Percentiles rank a stretch among this genome's conserved stretches.
These are phyloP conservation scores for Cyberlindnera euphorbiiphila DNA, from an alignment of 805 yeast genomes.

Conservation along the genomic window DNA sequence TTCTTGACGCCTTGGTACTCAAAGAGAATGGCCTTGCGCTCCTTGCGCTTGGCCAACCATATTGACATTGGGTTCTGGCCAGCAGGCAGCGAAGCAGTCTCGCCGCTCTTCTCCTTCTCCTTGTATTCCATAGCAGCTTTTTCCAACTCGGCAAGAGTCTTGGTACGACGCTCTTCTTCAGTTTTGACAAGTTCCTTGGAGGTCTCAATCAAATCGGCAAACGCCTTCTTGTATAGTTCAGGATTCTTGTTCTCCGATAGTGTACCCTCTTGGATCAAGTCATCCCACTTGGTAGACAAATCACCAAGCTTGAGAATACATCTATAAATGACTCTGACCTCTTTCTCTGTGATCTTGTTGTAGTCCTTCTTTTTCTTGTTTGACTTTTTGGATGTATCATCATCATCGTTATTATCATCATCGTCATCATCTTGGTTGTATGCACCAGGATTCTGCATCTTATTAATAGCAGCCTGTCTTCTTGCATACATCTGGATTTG, in stretches of 20 bases:
- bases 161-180: conserved; percentile 61
- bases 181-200: conserved; percentile 59
- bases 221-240: conserved; percentile 68
- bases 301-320: conserved; percentile 82
- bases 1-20: conserved; percentile 85
- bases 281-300: conserved; percentile 72
- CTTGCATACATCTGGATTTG: conserved; percentile 86
- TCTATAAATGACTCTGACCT: conserved; percentile 79
- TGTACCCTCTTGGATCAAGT: conserved; percentile 84
- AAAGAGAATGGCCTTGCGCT: conserved; percentile 84
- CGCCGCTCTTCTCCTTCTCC: conserved; percentile 37
- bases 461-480: conserved; percentile 69
- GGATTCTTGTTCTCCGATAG: conserved; percentile 81
- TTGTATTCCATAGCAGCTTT: conserved; percentile 54
- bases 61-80: conserved; percentile 45
- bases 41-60: conserved; percentile 67
- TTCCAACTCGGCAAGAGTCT: conserved; percentile 55
- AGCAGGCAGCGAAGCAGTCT: conserved; percentile 24
- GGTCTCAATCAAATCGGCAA: conserved; percentile 61
- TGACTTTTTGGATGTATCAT: conserved; percentile 30
- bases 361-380: conserved; percentile 35
- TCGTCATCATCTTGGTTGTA: conserved; percentile 38
- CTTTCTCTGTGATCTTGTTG: conserved; percentile 72
- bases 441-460: conserved; percentile 46
- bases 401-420: conserved; percentile 38